A percentile compares a stretch with the other conserved stretches of the same genome.
Conservation (phyloP, 73 alveolate species). For the Blepharisma japonicum region DNA sequence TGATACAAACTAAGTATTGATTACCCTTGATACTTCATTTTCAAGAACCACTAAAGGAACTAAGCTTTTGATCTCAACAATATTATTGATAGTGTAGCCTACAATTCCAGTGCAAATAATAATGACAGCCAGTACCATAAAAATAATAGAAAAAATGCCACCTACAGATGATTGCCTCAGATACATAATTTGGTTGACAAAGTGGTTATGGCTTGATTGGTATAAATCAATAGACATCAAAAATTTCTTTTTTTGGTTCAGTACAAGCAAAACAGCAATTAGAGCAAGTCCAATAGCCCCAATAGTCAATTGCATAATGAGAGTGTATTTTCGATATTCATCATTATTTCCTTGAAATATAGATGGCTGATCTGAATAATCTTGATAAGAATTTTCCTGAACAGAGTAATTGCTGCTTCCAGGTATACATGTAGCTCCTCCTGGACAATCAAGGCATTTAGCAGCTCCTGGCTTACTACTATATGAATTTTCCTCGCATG, state of each 20-base stretch:
- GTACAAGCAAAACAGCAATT: background rate
- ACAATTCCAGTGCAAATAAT: background rate
- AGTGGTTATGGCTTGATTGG: background rate
- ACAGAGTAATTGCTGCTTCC: background rate
- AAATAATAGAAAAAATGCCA: background rate
- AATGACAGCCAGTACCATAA: background rate
- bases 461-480: background rate
- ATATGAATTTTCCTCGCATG: background rate
- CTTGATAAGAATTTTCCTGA: background rate
- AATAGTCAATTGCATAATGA: background rate
- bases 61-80: background rate
- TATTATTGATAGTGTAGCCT: background rate
- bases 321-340: background rate
- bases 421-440: background rate
- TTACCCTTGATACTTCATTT: background rate
- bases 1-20: background rate
- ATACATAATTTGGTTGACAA: background rate
- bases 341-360: background rate
- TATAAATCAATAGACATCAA: background rate
- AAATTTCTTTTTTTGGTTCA: background rate
- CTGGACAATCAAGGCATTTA: background rate
- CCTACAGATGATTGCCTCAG: background rate
- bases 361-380: background rate
- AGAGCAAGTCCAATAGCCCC: background rate
- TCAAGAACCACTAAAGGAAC: constrained; percentile 8